Conservation (phyloP, 257 asterid genomes). For the Jasminum sambac region DNA sequence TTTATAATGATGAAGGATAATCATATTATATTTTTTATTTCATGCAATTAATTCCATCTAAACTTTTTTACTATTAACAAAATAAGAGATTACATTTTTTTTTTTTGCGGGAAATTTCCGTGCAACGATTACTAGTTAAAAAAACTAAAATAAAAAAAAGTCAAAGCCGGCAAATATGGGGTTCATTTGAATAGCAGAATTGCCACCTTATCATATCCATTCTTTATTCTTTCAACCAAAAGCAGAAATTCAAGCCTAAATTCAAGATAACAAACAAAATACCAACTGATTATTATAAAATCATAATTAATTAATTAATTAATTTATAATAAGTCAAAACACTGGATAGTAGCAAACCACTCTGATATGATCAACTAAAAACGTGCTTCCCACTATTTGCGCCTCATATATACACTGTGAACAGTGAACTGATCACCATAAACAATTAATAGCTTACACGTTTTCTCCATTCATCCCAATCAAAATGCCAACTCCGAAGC, state of each 20-base stretch:
- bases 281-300: not conserved
- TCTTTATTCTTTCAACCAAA: conserved; percentile 14
- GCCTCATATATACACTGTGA: conserved; percentile 24
- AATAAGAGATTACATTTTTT: too few species aligned
- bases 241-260: conserved; percentile 14
- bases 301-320: conserved; percentile 23
- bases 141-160: too few species aligned
- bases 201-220: not conserved
- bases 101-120: too few species aligned
- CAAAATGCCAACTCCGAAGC: conserved; percentile 53
- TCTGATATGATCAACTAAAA: not conserved
- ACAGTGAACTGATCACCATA: conserved; percentile 22
- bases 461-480: conserved; percentile 10
- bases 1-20: too few species aligned
- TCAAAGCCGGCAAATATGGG: too few species aligned
- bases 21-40: too few species aligned
- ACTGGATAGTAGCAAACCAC: conserved; percentile 8
- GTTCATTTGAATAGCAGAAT: not conserved
- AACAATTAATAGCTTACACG: conserved; percentile 1
- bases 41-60: too few species aligned
- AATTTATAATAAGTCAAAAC: conserved; percentile 5
- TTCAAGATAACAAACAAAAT: conserved; percentile 2
- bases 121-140: too few species aligned
- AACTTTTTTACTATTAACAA: too few species aligned
- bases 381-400: conserved; percentile 42